Evolutionary conservation across 495 filamentous ascomycete genomes (phyloP).

Genomic region (Letharia columbiana): DNA sequence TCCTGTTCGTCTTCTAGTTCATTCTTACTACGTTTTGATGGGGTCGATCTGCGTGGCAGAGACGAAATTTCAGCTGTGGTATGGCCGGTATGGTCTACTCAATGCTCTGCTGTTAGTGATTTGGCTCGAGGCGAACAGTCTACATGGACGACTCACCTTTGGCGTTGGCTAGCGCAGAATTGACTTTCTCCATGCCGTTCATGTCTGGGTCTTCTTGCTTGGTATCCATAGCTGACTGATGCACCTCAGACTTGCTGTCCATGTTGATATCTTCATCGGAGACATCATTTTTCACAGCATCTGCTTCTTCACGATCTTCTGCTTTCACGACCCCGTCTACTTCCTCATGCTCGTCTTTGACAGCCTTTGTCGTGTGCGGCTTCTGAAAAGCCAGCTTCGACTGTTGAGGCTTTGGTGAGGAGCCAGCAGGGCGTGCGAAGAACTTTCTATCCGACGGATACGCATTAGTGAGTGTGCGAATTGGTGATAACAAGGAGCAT

Average conservation of each 20-base stretch:
- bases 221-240: neutral
- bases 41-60: slow-evolving; percentile 1
- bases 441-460: slow-evolving; percentile 20
- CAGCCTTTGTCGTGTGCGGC: neutral
- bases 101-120: neutral
- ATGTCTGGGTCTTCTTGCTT: neutral
- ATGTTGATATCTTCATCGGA: slow-evolving; percentile 8
- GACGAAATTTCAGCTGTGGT: neutral
- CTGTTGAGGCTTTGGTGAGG: slow-evolving; percentile 20
- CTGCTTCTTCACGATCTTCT: slow-evolving; percentile 1
- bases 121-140: neutral
- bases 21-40: slow-evolving; percentile 17
- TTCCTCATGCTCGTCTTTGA: neutral
- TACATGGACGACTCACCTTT: neutral
- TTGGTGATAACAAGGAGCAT: slow-evolving; percentile 31
- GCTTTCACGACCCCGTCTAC: neutral
- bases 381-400: slow-evolving; percentile 25
- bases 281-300: neutral
- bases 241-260: neutral
- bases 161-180: slow-evolving; percentile 6
- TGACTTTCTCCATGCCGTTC: neutral
- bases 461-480: slow-evolving; percentile 8
- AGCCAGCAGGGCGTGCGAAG: slow-evolving; percentile 22
- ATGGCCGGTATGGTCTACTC: neutral
- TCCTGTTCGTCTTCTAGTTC: slow-evolving; percentile 29